These are phyloP conservation scores for Lolium rigidum DNA, from an alignment of 176 grass and related monocot genomes.

Conservation along the genomic window DNA sequence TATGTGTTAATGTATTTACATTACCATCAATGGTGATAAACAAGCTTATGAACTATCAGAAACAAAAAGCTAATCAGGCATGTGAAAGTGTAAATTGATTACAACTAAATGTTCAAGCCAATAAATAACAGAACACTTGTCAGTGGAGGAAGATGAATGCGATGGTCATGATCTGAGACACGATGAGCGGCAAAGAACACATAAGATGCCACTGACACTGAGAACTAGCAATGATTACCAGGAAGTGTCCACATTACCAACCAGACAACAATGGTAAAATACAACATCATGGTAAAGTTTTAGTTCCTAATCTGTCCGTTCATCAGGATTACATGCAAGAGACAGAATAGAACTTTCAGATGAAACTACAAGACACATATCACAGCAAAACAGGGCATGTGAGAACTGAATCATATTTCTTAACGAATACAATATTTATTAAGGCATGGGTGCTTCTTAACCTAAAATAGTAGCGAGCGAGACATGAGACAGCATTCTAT, in stretches of 20 bases:
- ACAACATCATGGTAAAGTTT: neutral
- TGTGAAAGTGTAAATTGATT: constrained; percentile 12
- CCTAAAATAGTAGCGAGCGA: neutral
- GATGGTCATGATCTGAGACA: neutral
- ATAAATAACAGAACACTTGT: neutral
- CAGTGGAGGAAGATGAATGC: neutral
- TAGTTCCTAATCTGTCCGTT: neutral
- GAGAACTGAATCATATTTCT: neutral
- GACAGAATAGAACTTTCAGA: neutral
- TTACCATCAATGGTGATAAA: constrained; percentile 31
- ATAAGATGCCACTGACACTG: no score
- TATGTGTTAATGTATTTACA: constrained; percentile 35
- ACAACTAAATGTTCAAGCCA: neutral
- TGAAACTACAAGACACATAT: constrained; percentile 7
- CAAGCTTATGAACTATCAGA: neutral
- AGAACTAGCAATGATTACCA: neutral
- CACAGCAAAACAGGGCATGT: neutral
- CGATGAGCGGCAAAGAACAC: no score
- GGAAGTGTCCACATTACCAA: neutral
- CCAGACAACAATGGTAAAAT: neutral
- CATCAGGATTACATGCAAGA: neutral
- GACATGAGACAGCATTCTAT: neutral
- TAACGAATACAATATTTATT: constrained; percentile 11
- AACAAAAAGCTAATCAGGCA: neutral
- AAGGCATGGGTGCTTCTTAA: neutral